Conservation (phyloP, 768 basidiomycete species). For the Amylocystis lapponica region DNA sequence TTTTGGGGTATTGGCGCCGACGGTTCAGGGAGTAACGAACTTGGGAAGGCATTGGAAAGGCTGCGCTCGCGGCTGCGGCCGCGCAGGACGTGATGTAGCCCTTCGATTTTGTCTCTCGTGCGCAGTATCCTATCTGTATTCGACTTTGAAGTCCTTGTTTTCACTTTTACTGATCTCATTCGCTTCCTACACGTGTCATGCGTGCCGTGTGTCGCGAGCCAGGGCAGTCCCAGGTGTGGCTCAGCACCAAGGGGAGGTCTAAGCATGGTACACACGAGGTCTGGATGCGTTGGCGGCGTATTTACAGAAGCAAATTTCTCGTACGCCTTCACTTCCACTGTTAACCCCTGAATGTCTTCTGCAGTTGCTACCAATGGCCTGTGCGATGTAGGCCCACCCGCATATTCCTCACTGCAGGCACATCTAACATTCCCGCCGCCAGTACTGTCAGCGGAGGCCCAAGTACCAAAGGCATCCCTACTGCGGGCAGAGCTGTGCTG, state of each 20-base stretch:
- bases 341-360: conserved; percentile 1
- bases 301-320: too few species aligned
- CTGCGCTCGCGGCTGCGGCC: conserved; percentile 53
- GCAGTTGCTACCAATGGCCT: background rate
- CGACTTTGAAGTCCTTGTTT: background rate
- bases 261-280: too few species aligned
- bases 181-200: background rate
- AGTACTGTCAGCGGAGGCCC: conserved; percentile 50
- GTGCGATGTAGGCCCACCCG: background rate
- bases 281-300: too few species aligned
- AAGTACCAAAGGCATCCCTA: conserved; percentile 56
- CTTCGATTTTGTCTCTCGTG: too few species aligned
- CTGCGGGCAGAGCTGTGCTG: conserved; percentile 61
- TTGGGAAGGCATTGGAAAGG: conserved; percentile 65
- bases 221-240: too few species aligned
- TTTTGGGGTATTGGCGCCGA: conserved; percentile 77
- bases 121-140: too few species aligned
- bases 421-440: background rate
- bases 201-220: background rate
- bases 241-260: too few species aligned
- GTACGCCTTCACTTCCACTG: too few species aligned
- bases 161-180: background rate
- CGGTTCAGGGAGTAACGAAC: conserved; percentile 61
- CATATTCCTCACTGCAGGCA: background rate
- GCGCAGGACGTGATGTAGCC: too few species aligned